phyloP scores from a whole-genome alignment of 1,139 yeast species.

The Pichia sp. region DNA sequence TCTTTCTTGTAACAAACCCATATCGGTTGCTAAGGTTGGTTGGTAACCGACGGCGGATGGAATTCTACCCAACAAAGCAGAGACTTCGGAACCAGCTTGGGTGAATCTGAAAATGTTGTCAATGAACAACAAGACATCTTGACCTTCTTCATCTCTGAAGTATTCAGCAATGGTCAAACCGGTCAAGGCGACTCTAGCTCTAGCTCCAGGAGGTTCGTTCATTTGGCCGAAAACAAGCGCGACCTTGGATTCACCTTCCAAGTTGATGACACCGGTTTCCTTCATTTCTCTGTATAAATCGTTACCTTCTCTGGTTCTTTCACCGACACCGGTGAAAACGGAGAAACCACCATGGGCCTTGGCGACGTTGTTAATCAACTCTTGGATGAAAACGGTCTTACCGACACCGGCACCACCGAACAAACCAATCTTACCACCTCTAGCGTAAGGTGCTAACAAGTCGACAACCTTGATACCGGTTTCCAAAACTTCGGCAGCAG shows the following conservation, averaged over 20 bases:
- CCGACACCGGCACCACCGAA: constrained; percentile 99
- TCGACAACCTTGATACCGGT: constrained; percentile 99
- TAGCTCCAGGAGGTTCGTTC: constrained; percentile 99
- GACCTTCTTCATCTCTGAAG: constrained; percentile 99
- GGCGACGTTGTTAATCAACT: constrained; percentile 98
- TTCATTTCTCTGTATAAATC: constrained; percentile 99
- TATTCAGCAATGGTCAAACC: constrained; percentile 99
- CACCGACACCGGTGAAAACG: constrained; percentile 99
- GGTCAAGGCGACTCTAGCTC: constrained; percentile 99
- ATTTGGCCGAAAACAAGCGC: constrained; percentile 99
- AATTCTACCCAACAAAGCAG: constrained; percentile 99
- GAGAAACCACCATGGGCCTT: constrained; percentile 99
- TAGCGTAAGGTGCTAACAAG: constrained; percentile 98
- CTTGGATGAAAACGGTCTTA: constrained; percentile 99
- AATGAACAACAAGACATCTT: constrained; percentile 98
- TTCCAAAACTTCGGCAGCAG: constrained; percentile 96
- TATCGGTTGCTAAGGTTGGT: constrained; percentile 99
- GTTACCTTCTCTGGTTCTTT: constrained; percentile 99
- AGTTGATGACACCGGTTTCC: constrained; percentile 99
- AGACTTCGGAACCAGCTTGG: constrained; percentile 99
- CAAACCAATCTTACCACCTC: constrained; percentile 99
- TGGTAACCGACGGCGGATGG: constrained; percentile 99
- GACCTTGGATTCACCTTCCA: constrained; percentile 99
- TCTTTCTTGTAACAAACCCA: constrained; percentile 99
- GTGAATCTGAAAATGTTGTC: constrained; percentile 99